A percentile compares a stretch with the other conserved stretches of the same genome.
Evolutionary conservation across 2,329 filamentous ascomycete species (phyloP).

Genomic region (Fusarium nygamai): DNA sequence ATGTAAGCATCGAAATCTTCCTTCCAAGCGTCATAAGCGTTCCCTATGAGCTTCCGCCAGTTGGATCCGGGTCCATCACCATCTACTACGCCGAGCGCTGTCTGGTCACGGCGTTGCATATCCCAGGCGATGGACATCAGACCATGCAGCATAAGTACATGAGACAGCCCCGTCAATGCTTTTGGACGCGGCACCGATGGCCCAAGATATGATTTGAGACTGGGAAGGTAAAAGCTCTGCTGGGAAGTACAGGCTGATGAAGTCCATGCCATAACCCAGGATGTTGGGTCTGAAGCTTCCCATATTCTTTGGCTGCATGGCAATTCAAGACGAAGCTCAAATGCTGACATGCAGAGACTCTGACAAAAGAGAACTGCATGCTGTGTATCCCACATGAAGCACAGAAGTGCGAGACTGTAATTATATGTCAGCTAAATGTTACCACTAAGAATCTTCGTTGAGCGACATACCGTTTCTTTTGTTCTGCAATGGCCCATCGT

Average conservation of each 20-base stretch:
- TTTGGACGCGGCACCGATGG: background rate
- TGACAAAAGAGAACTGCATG: constrained; percentile 73
- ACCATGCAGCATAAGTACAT: constrained; percentile 66
- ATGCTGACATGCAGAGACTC: constrained; percentile 72
- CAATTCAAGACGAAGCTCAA: constrained; percentile 66
- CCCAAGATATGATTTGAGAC: background rate
- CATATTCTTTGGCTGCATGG: constrained; percentile 65
- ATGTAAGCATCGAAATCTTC: background rate
- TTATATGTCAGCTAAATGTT: background rate
- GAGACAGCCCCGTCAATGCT: constrained; percentile 53
- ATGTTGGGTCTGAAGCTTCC: constrained; percentile 64
- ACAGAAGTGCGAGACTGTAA: constrained; percentile 59
- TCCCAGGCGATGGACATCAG: constrained; percentile 72
- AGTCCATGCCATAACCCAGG: constrained; percentile 54
- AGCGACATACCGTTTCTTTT: background rate
- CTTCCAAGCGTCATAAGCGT: background rate
- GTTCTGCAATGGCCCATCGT: constrained; percentile 3
- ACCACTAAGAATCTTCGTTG: fast-evolving
- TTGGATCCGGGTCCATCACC: background rate
- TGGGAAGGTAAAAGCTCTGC: background rate
- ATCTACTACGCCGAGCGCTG: constrained; percentile 54
- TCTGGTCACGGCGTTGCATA: constrained; percentile 70
- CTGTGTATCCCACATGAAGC: constrained; percentile 74
- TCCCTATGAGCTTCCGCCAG: background rate
- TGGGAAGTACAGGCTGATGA: background rate